These are phyloP conservation scores for Nitzschia sp. DNA, from an alignment of 108 stramenopile species.

Conservation along the genomic window DNA sequence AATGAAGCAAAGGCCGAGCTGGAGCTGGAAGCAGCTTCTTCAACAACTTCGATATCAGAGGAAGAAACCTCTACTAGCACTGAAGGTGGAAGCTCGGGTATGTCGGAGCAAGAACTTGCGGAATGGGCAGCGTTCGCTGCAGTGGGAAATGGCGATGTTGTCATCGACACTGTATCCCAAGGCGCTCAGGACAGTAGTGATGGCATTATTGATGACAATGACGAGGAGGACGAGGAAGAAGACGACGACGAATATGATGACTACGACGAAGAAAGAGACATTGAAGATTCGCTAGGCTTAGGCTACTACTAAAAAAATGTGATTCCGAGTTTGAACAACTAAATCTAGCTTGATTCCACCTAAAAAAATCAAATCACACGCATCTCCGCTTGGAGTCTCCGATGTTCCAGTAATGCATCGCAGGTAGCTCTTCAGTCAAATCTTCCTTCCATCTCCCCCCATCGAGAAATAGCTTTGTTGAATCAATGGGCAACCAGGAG, in stretches of 20 bases:
- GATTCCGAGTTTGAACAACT: neutral
- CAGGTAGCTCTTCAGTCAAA: slow-evolving; percentile 22
- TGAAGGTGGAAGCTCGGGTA: neutral
- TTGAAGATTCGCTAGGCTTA: slow-evolving; percentile 77
- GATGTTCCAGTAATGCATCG: slow-evolving; percentile 46
- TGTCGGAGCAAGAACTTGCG: slow-evolving; percentile 38
- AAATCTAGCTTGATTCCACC: neutral
- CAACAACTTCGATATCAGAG: neutral
- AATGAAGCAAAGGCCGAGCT: slow-evolving; percentile 25
- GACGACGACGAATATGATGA: slow-evolving; percentile 52
- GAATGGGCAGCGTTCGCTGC: slow-evolving; percentile 54
- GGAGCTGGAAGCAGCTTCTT: neutral
- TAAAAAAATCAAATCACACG: slow-evolving; percentile 5
- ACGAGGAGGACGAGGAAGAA: slow-evolving; percentile 23
- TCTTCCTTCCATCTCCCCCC: slow-evolving; percentile 60
- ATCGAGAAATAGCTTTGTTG: slow-evolving; percentile 70
- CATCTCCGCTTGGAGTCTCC: slow-evolving; percentile 43
- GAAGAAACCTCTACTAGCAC: neutral
- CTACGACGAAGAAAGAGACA: slow-evolving; percentile 77
- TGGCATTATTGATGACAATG: slow-evolving; percentile 20
- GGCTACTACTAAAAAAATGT: slow-evolving; percentile 48
- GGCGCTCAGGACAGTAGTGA: neutral
- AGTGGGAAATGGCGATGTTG: neutral
- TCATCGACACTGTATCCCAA: neutral
- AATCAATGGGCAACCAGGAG: slow-evolving; percentile 64